A percentile compares a stretch with the other conserved stretches of the same genome.
Conservation (phyloP, 2,329 filamentous ascomycete genomes). For the Hypocrella siamensis region DNA sequence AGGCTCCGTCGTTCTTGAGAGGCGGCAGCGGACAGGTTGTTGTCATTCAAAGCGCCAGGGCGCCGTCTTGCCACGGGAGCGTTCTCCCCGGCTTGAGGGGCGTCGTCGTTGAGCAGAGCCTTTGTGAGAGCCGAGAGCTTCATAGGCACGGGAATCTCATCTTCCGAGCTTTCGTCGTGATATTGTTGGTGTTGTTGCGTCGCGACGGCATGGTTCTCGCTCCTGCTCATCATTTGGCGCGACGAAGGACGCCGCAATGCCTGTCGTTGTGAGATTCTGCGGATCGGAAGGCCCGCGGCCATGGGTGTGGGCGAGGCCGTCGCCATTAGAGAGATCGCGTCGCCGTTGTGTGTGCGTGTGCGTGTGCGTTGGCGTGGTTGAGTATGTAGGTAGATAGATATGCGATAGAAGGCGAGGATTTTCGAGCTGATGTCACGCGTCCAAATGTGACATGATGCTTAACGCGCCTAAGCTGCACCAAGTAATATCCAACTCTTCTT, state of each 20-base stretch:
- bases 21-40: conserved; percentile 18
- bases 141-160: conserved; percentile 82
- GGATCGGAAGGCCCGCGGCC: conserved; percentile 29
- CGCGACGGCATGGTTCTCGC: conserved; percentile 25
- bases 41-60: conserved; percentile 25
- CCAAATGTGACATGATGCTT: no score
- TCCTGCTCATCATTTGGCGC: conserved; percentile 26
- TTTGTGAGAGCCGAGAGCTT: conserved; percentile 89
- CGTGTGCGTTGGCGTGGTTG: no score
- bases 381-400: no score
- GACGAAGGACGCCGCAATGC: conserved; percentile 34
- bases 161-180: conserved; percentile 75
- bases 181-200: conserved; percentile 28
- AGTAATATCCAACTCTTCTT: no score
- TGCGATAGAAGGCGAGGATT: no score
- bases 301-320: conserved; percentile 40
- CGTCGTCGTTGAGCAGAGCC: conserved; percentile 56
- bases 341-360: no score
- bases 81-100: conserved; percentile 25
- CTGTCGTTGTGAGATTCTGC: conserved; percentile 41
- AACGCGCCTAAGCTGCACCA: no score
- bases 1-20: conserved; percentile 28
- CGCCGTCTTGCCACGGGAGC: conserved; percentile 31
- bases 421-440: no score
- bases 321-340: conserved; percentile 23